Evolutionary conservation across 306 rosid species (phyloP).

Genomic region (Corylus heterophylla): DNA sequence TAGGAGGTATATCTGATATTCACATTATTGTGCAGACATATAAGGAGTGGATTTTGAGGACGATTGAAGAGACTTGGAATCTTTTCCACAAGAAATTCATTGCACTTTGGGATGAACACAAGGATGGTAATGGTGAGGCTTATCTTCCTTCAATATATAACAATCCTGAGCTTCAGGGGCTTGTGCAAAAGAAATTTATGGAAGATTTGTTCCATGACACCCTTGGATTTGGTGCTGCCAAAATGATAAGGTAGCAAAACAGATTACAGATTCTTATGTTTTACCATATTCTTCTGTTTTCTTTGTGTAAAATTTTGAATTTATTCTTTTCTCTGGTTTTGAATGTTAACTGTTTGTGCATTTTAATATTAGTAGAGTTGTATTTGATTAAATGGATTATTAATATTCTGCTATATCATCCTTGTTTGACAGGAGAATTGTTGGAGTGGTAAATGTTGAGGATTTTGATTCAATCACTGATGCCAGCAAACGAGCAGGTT

Average conservation of each 20-base stretch:
- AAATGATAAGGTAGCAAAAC: slow-evolving; percentile 74
- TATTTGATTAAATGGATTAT: no score
- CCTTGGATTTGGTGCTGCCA: slow-evolving; percentile 90
- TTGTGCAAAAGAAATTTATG: slow-evolving; percentile 63
- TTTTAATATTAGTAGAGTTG: no score
- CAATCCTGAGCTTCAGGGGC: slow-evolving; percentile 57
- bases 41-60: slow-evolving; percentile 86
- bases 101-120: slow-evolving; percentile 74
- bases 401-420: background rate
- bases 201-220: slow-evolving; percentile 71
- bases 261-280: slow-evolving; percentile 4
- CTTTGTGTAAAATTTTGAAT: background rate
- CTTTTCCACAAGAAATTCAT: slow-evolving; percentile 62
- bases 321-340: background rate
- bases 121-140: slow-evolving; percentile 76
- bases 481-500: slow-evolving; percentile 59
- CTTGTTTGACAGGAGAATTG: slow-evolving; percentile 67
- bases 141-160: slow-evolving; percentile 77
- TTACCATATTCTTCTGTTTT: background rate
- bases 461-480: slow-evolving; percentile 79
- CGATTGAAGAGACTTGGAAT: slow-evolving; percentile 76
- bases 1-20: slow-evolving; percentile 13
- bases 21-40: slow-evolving; percentile 47
- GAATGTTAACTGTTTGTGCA: background rate
- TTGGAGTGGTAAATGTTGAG: slow-evolving; percentile 88